Evolutionary conservation across 257 asterid species (phyloP).

Genomic region (Jacaranda copaia): DNA sequence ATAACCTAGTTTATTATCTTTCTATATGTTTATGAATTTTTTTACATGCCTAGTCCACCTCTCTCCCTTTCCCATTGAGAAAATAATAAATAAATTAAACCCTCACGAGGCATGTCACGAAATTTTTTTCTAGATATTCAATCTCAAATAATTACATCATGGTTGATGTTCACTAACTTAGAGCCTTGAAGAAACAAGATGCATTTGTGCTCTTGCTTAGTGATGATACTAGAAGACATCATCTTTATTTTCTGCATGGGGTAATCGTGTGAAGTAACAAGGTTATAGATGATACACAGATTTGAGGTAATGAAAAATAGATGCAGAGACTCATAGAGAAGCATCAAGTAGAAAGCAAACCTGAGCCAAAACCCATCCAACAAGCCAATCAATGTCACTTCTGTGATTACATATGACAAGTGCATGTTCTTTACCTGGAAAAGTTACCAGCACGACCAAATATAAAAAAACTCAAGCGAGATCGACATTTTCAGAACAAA

Average conservation of each 20-base stretch:
- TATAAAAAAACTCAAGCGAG: conserved; percentile 32
- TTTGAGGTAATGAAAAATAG: conserved; percentile 9
- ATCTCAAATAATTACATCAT: not conserved
- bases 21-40: not conserved
- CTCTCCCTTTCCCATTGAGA: not conserved
- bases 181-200: not conserved
- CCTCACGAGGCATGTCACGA: too few species aligned
- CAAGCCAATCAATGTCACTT: conserved; percentile 99
- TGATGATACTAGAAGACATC: not conserved
- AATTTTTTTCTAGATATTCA: not conserved
- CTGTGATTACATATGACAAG: conserved; percentile 78
- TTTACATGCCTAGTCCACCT: not conserved
- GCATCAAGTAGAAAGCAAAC: conserved; percentile 46
- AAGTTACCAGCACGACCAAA: conserved; percentile 28
- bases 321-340: not conserved
- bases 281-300: not conserved
- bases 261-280: conserved; percentile 12
- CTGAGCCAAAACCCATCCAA: conserved; percentile 99
- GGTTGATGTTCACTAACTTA: not conserved
- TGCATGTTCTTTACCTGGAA: conserved; percentile 92
- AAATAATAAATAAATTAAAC: not conserved
- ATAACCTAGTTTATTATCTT: conserved; percentile 17
- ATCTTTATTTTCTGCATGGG: not conserved
- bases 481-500: conserved; percentile 3
- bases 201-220: not conserved